Evolutionary conservation across 768 basidiomycete genomes (phyloP), one percentile per base, ranked within the genome.

Genomic region (Psilocybe subaeruginosa): DNA sequence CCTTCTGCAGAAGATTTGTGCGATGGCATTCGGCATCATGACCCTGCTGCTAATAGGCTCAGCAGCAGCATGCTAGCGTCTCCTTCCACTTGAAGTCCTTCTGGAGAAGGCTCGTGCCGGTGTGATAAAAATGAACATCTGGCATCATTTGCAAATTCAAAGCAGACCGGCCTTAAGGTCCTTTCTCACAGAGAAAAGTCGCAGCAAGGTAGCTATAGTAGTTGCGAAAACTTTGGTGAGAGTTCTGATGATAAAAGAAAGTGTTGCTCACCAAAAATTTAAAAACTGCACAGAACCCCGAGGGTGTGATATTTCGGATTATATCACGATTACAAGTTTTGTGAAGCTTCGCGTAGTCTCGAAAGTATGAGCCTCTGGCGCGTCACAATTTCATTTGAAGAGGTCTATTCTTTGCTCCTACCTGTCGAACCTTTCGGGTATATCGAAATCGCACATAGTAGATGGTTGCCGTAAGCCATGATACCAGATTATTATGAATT

Each of bases 301-400:
- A 60, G 59, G 59, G 46, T 33, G 48, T 55, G 27, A 30, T 47
- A 14, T 45, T 51, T 48, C 54, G 37, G 35, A 56, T 56, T n/a
- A 37, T 31, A 51, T n/a, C 45, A 29, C 41, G 41, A 5, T 12
- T 43, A 39, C 45, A 50, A n/a, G 12, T 43, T 50, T 47, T 52
- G 57, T 49, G 52, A 50, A 7, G 45, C 17, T 9, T n/a, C 19
- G 43, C 37, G 30, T 30, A 50, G 52, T 33, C 51, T 49, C 48
- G 35, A 59, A 63, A 63, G 56, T 43, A 49, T 58, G 54, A 60
- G 45, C 45, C 45, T 59, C 54, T 53, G n/a, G 17, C 46, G 55
- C 53, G 23, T 29, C 31, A 43, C 27, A 23, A 54, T 54, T 55
- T 51, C 50, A 57, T 64, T 53, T 60, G 50, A 27, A 59, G 60